Evolutionary conservation across 305 asterid genomes (phyloP).

Genomic region (Fraxinus velutina): DNA sequence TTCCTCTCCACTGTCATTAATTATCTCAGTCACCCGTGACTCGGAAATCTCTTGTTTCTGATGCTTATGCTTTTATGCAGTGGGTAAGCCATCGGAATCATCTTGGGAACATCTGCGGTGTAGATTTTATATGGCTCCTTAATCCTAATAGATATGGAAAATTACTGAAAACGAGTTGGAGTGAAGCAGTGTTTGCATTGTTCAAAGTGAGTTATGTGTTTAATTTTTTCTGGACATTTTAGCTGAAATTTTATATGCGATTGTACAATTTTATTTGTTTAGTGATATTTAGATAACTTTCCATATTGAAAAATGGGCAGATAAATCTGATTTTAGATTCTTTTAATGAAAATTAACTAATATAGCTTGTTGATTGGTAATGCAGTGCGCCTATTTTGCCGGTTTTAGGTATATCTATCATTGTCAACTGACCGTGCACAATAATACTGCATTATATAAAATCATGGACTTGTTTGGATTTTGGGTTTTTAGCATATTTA

Average conservation of each 20-base stretch:
- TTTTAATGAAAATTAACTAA: not conserved
- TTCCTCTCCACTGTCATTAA: not conserved
- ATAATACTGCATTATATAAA: not conserved
- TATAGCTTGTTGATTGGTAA: not conserved
- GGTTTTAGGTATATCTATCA: not conserved
- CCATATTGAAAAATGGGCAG: not conserved
- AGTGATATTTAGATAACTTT: not conserved
- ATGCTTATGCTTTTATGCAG: constrained; percentile 35
- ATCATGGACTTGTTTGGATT: not conserved
- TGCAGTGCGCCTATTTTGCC: not conserved
- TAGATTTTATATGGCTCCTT: constrained; percentile 82
- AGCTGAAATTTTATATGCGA: not conserved
- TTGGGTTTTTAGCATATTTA: not conserved
- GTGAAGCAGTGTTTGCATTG: constrained; percentile 80
- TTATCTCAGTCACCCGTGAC: not conserved
- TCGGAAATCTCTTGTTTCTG: constrained; percentile 4
- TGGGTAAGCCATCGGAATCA: constrained; percentile 82
- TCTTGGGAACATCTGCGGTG: constrained; percentile 74
- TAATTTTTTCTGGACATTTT: not conserved
- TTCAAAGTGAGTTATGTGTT: constrained; percentile 56
- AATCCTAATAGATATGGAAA: constrained; percentile 56
- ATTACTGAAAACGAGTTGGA: constrained; percentile 54
- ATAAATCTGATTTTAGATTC: not conserved
- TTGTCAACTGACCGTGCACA: not conserved
- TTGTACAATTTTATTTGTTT: not conserved